Evolutionary conservation across 768 basidiomycete genomes (phyloP).

Genomic region (Mycena amicta): DNA sequence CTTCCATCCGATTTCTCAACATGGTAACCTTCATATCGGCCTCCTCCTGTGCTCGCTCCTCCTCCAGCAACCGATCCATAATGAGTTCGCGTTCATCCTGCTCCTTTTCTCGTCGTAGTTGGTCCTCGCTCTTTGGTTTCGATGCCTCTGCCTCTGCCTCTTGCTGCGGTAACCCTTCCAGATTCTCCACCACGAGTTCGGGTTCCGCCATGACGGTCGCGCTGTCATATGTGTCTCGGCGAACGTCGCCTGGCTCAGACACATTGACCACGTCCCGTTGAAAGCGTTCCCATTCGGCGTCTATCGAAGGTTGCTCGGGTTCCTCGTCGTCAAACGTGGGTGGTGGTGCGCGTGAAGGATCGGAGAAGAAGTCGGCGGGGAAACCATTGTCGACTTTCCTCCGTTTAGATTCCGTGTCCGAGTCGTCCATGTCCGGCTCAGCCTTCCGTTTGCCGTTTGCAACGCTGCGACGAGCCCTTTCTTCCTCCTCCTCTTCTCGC

Average conservation of each 20-base stretch:
- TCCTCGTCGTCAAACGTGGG: conserved; percentile 41
- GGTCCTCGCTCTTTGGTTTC: conserved; percentile 44
- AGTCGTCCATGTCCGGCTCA: conserved; percentile 35
- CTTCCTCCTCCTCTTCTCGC: conserved; percentile 36
- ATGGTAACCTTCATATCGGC: conserved; percentile 73
- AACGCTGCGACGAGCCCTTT: conserved; percentile 31
- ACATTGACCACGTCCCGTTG: conserved; percentile 61
- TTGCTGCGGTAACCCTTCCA: conserved; percentile 50
- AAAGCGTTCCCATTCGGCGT: conserved; percentile 76
- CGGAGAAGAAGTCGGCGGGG: conserved; percentile 82
- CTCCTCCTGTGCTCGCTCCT: conserved; percentile 86
- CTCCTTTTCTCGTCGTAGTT: conserved; percentile 52
- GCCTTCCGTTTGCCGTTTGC: conserved; percentile 40
- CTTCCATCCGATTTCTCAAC: conserved; percentile 68
- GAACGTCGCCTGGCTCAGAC: conserved; percentile 36
- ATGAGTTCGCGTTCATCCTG: conserved; percentile 80
- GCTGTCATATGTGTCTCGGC: conserved; percentile 57
- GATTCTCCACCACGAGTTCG: conserved; percentile 47
- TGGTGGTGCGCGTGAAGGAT: conserved; percentile 56
- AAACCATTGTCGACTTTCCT: conserved; percentile 41
- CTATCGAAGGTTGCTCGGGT: conserved; percentile 41
- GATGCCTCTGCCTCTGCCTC: conserved; percentile 30
- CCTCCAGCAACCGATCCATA: conserved; percentile 82
- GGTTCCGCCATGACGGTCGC: conserved; percentile 78
- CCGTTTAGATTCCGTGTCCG: conserved; percentile 32